These are phyloP conservation scores for Strigomonas culicis DNA, from an alignment of 208 protist genomes.

Conservation along the genomic window DNA sequence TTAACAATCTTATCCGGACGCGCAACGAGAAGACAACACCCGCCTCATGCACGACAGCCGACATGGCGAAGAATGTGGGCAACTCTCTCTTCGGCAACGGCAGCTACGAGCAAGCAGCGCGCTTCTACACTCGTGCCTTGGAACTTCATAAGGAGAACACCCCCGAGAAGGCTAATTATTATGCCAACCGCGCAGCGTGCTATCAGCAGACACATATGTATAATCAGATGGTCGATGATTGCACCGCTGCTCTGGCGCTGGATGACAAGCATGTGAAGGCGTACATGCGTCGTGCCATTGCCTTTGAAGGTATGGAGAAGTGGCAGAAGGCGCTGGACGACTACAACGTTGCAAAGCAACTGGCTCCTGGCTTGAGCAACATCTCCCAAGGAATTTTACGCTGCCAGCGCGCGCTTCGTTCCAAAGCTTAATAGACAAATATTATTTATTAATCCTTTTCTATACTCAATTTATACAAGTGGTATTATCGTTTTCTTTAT, in stretches of 20 bases:
- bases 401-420: constrained; percentile 68
- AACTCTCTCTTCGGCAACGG: constrained; percentile 88
- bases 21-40: constrained; percentile 84
- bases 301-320: constrained; percentile 90
- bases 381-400: constrained; percentile 78
- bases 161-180: constrained; percentile 78
- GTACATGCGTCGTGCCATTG: constrained; percentile 85
- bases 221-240: constrained; percentile 80
- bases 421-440: background rate
- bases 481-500: background rate
- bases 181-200: constrained; percentile 90
- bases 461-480: background rate
- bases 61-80: constrained; percentile 84
- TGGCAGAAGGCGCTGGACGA: constrained; percentile 58
- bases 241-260: constrained; percentile 74
- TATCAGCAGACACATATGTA: constrained; percentile 89
- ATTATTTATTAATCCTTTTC: too few relatives aligned
- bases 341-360: constrained; percentile 19
- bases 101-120: constrained; percentile 84
- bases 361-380: constrained; percentile 49
- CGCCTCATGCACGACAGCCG: constrained; percentile 66
- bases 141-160: constrained; percentile 62
- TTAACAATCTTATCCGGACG: constrained; percentile 68
- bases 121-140: constrained; percentile 90
- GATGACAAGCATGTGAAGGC: constrained; percentile 85